Percentiles rank a stretch among this genome's conserved stretches.
Conservation (phyloP, 2,329 filamentous ascomycete genomes). For the Orbilia quercus region DNA sequence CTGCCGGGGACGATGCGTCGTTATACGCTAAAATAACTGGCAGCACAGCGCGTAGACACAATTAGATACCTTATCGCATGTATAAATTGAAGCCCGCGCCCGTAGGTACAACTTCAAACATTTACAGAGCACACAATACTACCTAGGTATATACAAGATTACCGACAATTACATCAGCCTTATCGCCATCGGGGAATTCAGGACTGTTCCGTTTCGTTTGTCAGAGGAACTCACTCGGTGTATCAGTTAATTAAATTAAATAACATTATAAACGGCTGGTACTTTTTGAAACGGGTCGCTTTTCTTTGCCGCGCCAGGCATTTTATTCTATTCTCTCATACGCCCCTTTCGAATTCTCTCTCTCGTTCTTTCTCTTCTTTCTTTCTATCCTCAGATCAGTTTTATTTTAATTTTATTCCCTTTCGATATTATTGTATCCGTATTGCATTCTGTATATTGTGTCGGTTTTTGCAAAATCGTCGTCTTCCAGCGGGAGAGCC, state of each 20-base stretch:
- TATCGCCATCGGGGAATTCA: conserved; percentile 24
- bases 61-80: too few relatives aligned
- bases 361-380: conserved; percentile 4
- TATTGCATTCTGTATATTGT: neutral
- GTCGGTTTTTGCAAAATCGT: neutral
- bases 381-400: neutral
- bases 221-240: too few relatives aligned
- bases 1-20: conserved; percentile 8
- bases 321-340: neutral
- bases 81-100: too few relatives aligned
- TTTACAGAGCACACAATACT: too few relatives aligned
- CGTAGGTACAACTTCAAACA: too few relatives aligned
- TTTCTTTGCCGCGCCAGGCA: conserved; percentile 29
- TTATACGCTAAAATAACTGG: neutral
- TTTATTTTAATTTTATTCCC: neutral
- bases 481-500: conserved; percentile 1
- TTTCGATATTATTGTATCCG: neutral
- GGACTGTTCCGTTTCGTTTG: conserved; percentile 21
- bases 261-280: conserved; percentile 45
- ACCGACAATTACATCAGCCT: conserved; percentile 20
- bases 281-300: conserved; percentile 42
- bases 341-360: conserved; percentile 1
- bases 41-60: conserved; percentile 25
- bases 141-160: too few relatives aligned
- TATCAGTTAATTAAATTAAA: conserved; percentile 31